Conservation (phyloP, 257 asterid genomes). For the Solanum piurae region DNA sequence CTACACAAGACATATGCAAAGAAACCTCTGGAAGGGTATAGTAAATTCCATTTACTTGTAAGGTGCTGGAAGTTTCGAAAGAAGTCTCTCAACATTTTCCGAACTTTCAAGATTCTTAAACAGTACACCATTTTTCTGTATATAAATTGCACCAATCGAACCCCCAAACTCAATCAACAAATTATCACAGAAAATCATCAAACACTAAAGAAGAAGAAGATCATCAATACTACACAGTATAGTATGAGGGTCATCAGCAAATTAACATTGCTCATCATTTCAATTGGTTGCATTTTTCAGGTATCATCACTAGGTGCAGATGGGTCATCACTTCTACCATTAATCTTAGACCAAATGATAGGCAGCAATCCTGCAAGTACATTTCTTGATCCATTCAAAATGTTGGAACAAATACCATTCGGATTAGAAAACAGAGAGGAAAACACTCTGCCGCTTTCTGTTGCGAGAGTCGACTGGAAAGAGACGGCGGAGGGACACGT, state of each 20-base stretch:
- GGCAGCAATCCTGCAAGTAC: not conserved
- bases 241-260: not conserved
- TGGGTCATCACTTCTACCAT: constrained; percentile 7
- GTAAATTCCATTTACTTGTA: not conserved
- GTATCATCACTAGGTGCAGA: not conserved
- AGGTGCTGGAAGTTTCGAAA: not conserved
- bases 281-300: not conserved
- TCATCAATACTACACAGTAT: not conserved
- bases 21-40: not conserved
- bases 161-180: not conserved
- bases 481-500: constrained; percentile 8
- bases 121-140: not conserved
- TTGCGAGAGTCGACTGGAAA: constrained; percentile 17
- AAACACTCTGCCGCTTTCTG: not conserved
- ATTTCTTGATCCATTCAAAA: constrained; percentile 11
- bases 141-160: not conserved
- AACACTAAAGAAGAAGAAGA: not conserved
- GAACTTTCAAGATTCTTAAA: not conserved
- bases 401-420: constrained; percentile 14
- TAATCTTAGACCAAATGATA: not conserved
- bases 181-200: not conserved
- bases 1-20: not conserved
- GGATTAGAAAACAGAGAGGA: constrained; percentile 11
- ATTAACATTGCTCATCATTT: not conserved
- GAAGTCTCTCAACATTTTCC: not conserved